Conservation (phyloP, 352 stramenopile genomes). For the Albugo candida region DNA sequence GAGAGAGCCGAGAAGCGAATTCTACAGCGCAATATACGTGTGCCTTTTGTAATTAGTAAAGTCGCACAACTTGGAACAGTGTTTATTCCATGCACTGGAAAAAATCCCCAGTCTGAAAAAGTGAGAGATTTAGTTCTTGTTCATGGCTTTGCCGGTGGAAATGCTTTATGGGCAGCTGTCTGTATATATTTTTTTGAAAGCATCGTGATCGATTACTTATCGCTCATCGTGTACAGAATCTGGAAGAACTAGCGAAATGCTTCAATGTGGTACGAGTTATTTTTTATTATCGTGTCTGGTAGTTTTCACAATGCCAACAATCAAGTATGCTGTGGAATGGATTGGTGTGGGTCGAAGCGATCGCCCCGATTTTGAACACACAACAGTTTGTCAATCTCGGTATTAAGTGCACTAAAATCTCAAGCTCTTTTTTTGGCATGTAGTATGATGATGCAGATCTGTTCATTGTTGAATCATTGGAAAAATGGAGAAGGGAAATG, state of each 20-base stretch:
- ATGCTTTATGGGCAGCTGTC: slow-evolving; percentile 65
- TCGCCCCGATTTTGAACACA: slow-evolving; percentile 46
- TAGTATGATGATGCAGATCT: slow-evolving; percentile 64
- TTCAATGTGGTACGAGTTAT: slow-evolving; percentile 59
- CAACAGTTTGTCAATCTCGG: slow-evolving; percentile 20
- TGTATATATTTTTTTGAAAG: slow-evolving; percentile 5
- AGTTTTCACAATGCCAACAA: not conserved
- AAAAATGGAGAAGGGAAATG: slow-evolving; percentile 61
- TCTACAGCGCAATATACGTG: slow-evolving; percentile 19
- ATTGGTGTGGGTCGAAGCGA: slow-evolving; percentile 63
- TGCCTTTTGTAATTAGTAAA: slow-evolving; percentile 59
- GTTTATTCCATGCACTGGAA: slow-evolving; percentile 49
- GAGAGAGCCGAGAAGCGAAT: slow-evolving; percentile 44
- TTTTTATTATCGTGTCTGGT: not conserved
- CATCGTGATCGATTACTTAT: not conserved
- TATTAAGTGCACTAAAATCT: no score
- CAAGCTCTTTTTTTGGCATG: not conserved
- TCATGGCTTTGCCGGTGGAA: slow-evolving; percentile 60
- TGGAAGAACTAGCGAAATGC: slow-evolving; percentile 45
- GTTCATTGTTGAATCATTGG: slow-evolving; percentile 45
- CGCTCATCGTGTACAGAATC: slow-evolving; percentile 17
- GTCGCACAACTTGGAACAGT: slow-evolving; percentile 59
- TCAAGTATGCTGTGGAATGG: slow-evolving; percentile 70
- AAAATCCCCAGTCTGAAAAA: slow-evolving; percentile 16
- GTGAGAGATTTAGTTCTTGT: slow-evolving; percentile 62